Base-by-base conservation (phyloP, 2,329 filamentous ascomycete genomes). In the Arthrinium phaeospermum region DNA sequence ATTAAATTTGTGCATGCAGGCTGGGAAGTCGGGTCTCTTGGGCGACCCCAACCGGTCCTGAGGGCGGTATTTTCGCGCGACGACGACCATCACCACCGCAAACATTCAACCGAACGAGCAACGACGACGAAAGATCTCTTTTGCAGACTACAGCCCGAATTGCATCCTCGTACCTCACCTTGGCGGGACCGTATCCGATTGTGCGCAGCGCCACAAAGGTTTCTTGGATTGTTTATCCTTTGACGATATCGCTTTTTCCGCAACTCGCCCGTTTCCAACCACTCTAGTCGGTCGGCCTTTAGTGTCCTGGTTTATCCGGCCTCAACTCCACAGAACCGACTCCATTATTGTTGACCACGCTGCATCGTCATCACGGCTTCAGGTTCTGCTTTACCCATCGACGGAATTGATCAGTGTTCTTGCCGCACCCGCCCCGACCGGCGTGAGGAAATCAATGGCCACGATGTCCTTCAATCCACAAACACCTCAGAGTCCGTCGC, bases 401-500 rank as follows among this genome's bases (percentile, higher is more conserved):
- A 64, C 34, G 30, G 57, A 64, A 41, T 64, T 64, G 57, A 41
- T 34, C 12, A 64, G 13, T 64, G 57, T 41, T 64, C 57, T 34
- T 64, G 57, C 57, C 57, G 57, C 57, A 64, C 30, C 57, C 57
- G 72, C 71, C 53, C 67, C 37, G 69, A 71, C 71, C 71, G 46
- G 51, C 71, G 53, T 73, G 51, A 34, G 49, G 49, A 74, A 77
- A 77, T 81, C 81, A 78, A 82, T 80, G 78, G 80, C 82, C 84
- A 88, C 82, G 82, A 91, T 91, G 89, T 90, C 89, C 83, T 91
- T 89, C 86, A 89, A 91, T 81, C 90, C 90, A 77, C 89, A 89
- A 79, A 92, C 90, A 77, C 90, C 90, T 80, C 90, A 91, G 85
- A 92, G 90, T 81, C 90, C 90, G 80, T 91, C 89, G 80, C 88